These are phyloP conservation scores for Anacardium occidentale DNA, from an alignment of 345 rosid species.

Conservation along the genomic window DNA sequence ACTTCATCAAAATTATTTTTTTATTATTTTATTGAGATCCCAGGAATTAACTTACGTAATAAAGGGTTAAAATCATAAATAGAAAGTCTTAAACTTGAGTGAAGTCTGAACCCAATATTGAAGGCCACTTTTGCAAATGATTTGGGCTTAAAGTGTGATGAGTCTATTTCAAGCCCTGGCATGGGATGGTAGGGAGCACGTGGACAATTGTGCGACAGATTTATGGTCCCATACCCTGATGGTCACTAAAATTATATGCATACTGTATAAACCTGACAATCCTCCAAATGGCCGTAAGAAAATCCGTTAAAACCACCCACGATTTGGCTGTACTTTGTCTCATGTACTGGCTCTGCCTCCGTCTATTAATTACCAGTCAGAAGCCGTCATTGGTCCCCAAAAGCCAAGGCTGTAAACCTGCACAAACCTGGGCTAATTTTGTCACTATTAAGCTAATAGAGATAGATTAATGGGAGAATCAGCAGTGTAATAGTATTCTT, in stretches of 20 bases:
- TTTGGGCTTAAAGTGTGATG: too few species aligned
- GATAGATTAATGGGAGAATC: background rate
- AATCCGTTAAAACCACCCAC: slow-evolving; percentile 21
- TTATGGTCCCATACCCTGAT: background rate
- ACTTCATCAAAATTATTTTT: too few species aligned
- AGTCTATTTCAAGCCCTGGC: too few species aligned
- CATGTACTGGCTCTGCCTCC: slow-evolving; percentile 19
- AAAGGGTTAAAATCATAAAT: too few species aligned
- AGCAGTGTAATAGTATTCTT: background rate
- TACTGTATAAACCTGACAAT: background rate
- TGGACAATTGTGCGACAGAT: background rate
- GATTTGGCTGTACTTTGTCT: slow-evolving; percentile 21
- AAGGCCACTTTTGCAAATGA: too few species aligned
- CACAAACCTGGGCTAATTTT: background rate
- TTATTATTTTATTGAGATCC: too few species aligned
- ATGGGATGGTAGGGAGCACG: background rate
- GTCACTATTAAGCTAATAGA: background rate
- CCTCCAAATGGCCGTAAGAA: slow-evolving; percentile 21
- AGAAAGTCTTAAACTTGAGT: too few species aligned
- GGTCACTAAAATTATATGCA: background rate
- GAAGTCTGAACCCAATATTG: too few species aligned
- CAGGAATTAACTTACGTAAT: too few species aligned
- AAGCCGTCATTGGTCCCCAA: slow-evolving; percentile 12
- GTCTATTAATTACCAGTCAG: slow-evolving; percentile 15
- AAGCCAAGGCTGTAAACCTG: background rate